Base-by-base conservation (phyloP, 805 yeast species). In the Hanseniaspora opuntiae region DNA sequence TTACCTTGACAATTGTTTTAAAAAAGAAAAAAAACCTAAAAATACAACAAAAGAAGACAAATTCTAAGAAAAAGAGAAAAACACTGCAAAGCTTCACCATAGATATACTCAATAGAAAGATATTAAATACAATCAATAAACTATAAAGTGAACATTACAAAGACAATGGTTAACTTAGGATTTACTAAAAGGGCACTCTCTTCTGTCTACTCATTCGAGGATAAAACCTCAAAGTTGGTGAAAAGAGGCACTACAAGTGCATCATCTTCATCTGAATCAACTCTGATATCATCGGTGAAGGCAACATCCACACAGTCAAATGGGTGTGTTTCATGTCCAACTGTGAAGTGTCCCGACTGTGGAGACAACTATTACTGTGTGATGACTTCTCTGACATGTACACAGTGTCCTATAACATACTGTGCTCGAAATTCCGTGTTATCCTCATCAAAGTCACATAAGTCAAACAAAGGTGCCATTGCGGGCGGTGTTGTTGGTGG, bases 401-500 rank as follows among this genome's bases (percentile, higher is more conserved):
- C 64, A 2, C 54, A 68, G 47, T 84, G 90, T 63, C 77, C 89
- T 0, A 62, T 64, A 7, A 73, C 77, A 0, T 72, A 72, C 57
- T 82, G 87, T 63, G 61, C 68, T 2, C 66, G 68, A 53, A 55
- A 63, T 14, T 56, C 61, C 2, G 19, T 56, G 4, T 3, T 55
- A 33, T 33, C 56, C 14, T 42, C 52, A 5, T 19, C 55, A 16
- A 36, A 35, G 11, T 55, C 19, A 56, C 56, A 17, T 62, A 68
- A 30, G 9, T 28, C 42, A 10, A 62, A 71, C 47, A 65, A 72
- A 19, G 82, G 86, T 6, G 86, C 81, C 7, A 74, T 82, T 20
- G 84, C 82, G 0, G 90, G 88, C 22, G 89, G 88, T 25, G 80
- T 81, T 1, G 74, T 79, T 2, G 89, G 85, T 19, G 82, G 84